Evolutionary conservation across 179 eudicot species (phyloP).

Genomic region (Heliamphora pulchella): DNA sequence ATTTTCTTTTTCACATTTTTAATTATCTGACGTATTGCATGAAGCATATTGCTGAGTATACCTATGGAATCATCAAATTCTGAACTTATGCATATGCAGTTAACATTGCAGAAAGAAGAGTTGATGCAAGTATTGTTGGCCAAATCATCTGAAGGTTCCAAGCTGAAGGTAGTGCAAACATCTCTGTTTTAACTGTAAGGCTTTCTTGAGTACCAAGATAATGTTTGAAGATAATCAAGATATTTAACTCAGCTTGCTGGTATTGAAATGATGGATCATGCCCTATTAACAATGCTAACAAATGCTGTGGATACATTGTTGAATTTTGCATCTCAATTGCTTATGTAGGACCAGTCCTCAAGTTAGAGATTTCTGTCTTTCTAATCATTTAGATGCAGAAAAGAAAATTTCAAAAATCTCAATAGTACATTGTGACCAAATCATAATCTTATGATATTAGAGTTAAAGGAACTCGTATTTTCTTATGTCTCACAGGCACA

Average conservation of each 20-base stretch:
- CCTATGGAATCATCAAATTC: neutral
- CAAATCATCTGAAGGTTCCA: slow-evolving; percentile 54
- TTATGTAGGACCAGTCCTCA: too few relatives aligned
- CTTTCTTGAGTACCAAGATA: neutral
- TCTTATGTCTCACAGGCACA: neutral
- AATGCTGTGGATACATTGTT: too few relatives aligned
- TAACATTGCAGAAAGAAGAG: slow-evolving; percentile 74
- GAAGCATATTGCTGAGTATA: neutral
- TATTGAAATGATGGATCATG: too few relatives aligned
- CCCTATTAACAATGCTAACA: too few relatives aligned
- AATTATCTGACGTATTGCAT: neutral
- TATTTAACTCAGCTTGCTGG: too few relatives aligned
- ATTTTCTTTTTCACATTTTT: neutral
- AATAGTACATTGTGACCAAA: neutral
- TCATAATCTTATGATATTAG: neutral
- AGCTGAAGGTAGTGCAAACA: slow-evolving; percentile 56
- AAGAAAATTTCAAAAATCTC: neutral
- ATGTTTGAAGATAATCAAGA: too few relatives aligned
- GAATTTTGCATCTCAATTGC: neutral
- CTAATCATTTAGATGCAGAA: too few relatives aligned
- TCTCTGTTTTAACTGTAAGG: neutral
- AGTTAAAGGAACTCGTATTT: neutral
- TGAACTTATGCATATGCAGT: slow-evolving; percentile 38
- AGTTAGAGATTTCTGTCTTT: neutral
- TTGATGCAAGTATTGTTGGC: slow-evolving; percentile 52